A percentile compares a stretch with the other conserved stretches of the same genome.
Conservation (phyloP, 73 alveolate species). For the Paramecium octaurelia region DNA sequence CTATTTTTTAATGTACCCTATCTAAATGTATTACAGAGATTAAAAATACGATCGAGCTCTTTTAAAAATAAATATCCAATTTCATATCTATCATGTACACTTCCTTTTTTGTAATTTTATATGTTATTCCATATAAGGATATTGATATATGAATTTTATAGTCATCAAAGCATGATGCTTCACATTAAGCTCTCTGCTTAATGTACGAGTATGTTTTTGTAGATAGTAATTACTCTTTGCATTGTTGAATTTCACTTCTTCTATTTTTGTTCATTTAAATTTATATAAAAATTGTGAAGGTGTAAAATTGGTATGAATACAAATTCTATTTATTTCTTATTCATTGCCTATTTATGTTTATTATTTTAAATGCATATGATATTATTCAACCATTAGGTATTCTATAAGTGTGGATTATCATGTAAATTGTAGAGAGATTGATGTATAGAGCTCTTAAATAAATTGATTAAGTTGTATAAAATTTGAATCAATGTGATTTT, state of each 20-base stretch:
- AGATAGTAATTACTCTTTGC: background rate
- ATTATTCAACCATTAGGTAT: no score
- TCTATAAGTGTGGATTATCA: no score
- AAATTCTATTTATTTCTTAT: background rate
- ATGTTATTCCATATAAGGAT: background rate
- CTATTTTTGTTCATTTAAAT: background rate
- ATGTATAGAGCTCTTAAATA: background rate
- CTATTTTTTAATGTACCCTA: background rate
- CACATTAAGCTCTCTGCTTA: background rate
- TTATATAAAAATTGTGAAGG: background rate
- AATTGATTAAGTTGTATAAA: background rate
- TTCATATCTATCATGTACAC: background rate
- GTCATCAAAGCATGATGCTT: slow-evolving; percentile 20
- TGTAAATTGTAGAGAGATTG: background rate
- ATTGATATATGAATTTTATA: background rate
- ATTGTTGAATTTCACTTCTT: background rate
- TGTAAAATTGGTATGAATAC: background rate
- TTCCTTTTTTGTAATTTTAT: background rate
- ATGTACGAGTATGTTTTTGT: background rate
- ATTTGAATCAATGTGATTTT: background rate
- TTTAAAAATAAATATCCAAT: background rate
- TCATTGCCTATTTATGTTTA: background rate
- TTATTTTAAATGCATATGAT: background rate
- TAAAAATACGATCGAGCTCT: background rate
- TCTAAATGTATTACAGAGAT: background rate